A percentile compares a stretch with the other conserved stretches of the same genome.
These are phyloP conservation scores for Trichosporon faecale DNA, from an alignment of 1,284 basidiomycete genomes.

Conservation along the genomic window DNA sequence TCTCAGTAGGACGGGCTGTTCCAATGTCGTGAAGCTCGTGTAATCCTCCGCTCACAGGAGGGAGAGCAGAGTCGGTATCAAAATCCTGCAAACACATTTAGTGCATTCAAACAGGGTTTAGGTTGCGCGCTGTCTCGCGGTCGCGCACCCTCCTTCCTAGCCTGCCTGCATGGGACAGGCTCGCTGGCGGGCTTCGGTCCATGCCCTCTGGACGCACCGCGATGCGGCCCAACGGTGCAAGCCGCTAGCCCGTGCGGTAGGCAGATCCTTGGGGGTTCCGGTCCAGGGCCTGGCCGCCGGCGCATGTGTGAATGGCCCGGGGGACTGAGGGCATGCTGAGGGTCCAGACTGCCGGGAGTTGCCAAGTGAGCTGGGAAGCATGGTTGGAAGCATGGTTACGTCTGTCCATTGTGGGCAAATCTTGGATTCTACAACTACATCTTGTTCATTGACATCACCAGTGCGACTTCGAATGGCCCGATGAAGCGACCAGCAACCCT, in stretches of 20 bases:
- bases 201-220: not conserved
- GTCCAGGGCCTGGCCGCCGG: not conserved
- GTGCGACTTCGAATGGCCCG: not conserved
- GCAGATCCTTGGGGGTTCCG: not conserved
- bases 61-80: not conserved
- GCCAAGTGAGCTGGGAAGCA: not conserved
- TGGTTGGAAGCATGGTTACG: not conserved
- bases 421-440: not conserved
- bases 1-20: not conserved
- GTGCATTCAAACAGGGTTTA: conserved; percentile 9
- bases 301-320: not conserved
- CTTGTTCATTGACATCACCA: not conserved
- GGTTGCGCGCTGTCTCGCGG: not conserved
- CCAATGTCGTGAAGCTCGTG: not conserved
- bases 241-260: not conserved
- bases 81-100: conserved; percentile 1
- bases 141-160: not conserved
- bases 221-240: not conserved
- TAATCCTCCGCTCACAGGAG: not conserved
- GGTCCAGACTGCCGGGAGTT: not conserved
- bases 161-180: not conserved
- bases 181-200: not conserved
- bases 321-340: too few species aligned
- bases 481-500: not conserved
- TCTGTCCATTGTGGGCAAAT: not conserved